Conservation (phyloP, 495 filamentous ascomycete genomes). For the Tuber aestivum region DNA sequence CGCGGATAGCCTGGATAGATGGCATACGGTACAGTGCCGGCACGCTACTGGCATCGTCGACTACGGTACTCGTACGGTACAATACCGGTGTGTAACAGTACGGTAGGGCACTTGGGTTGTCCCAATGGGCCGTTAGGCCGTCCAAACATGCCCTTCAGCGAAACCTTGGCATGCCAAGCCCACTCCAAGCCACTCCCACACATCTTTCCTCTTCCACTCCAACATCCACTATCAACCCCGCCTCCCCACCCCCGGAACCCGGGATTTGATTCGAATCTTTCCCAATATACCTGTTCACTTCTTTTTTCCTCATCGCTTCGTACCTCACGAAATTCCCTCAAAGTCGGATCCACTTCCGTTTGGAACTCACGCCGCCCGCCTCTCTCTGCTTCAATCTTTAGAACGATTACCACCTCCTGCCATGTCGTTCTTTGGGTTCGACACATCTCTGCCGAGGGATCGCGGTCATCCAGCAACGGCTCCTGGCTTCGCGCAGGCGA, state of each 20-base stretch:
- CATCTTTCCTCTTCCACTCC: conserved; percentile 8
- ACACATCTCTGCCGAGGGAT: conserved; percentile 60
- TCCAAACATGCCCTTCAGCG: neutral
- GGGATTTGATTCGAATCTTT: conserved; percentile 4
- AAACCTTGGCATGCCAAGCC: neutral
- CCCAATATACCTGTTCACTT: neutral
- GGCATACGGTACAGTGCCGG: neutral
- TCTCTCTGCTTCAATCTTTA: neutral
- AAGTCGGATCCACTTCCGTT: neutral
- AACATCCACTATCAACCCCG: conserved; percentile 8
- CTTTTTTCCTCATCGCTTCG: neutral
- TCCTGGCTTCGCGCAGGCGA: conserved; percentile 73
- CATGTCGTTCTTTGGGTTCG: conserved; percentile 89
- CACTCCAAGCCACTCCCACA: neutral
- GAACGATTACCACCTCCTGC: conserved; percentile 10
- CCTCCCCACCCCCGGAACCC: conserved; percentile 5
- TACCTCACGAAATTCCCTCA: neutral
- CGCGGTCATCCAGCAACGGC: conserved; percentile 51
- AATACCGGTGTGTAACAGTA: no score
- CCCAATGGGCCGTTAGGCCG: neutral
- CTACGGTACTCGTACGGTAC: no score
- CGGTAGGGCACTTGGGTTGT: no score
- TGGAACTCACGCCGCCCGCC: neutral
- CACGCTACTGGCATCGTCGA: no score
- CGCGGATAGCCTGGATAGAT: neutral